Evolutionary conservation across 1,284 basidiomycete species (phyloP).

Genomic region (Cystobasidium sp.): DNA sequence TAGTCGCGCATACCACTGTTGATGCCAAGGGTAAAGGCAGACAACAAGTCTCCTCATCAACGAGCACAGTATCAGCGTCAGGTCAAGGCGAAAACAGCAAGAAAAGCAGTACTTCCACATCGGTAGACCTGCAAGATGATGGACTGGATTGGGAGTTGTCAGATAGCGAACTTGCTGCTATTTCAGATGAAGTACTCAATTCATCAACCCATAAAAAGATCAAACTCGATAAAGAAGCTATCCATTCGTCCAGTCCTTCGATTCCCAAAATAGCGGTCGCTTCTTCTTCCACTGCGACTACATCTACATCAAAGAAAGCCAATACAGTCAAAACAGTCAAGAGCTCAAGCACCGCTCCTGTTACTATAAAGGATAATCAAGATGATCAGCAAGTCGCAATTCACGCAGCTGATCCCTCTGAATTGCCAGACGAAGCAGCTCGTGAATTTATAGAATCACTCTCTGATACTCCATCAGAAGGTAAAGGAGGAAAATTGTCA

Average conservation of each 20-base stretch:
- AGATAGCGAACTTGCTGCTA: slow-evolving; percentile 11
- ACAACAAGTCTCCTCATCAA: neutral
- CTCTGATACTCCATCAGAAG: neutral
- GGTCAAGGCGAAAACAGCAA: neutral
- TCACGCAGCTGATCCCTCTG: neutral
- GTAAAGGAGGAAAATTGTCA: slow-evolving; percentile 20
- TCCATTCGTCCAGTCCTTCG: slow-evolving; percentile 3
- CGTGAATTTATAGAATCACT: slow-evolving; percentile 3
- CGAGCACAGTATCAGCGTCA: neutral
- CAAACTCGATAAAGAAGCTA: slow-evolving; percentile 1
- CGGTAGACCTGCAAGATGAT: neutral
- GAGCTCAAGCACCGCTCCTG: neutral
- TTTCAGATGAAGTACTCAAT: neutral
- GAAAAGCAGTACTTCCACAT: neutral
- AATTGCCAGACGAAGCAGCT: neutral
- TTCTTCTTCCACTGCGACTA: neutral
- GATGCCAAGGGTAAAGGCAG: neutral
- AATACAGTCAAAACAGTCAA: neutral
- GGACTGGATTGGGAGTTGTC: slow-evolving; percentile 22
- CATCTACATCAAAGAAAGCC: neutral
- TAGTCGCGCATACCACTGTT: neutral
- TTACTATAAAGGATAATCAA: too few species aligned
- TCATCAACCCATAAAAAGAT: neutral
- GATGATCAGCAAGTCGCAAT: neutral
- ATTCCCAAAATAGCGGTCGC: neutral